These are phyloP conservation scores for Cladophialophora yegresii DNA, from an alignment of 2,329 filamentous ascomycete genomes.

Conservation along the genomic window DNA sequence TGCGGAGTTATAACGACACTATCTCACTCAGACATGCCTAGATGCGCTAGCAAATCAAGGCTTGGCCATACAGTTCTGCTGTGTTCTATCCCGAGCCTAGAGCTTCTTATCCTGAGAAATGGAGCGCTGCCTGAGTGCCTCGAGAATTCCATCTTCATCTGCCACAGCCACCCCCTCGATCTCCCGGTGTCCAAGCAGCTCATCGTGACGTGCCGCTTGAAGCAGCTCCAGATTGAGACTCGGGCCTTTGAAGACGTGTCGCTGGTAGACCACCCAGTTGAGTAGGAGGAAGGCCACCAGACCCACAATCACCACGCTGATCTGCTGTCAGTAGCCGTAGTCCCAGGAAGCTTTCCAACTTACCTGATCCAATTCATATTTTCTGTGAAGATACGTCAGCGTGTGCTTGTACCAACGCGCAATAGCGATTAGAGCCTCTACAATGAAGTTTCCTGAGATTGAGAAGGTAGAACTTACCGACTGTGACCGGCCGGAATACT, in stretches of 20 bases:
- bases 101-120: constrained; percentile 14
- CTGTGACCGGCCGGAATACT: constrained; percentile 30
- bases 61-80: not conserved
- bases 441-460: not conserved
- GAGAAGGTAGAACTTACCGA: not conserved
- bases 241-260: constrained; percentile 23
- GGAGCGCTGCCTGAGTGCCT: constrained; percentile 21
- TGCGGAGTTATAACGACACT: not conserved
- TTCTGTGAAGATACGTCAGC: not conserved
- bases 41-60: not conserved
- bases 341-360: not conserved
- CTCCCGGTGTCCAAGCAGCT: constrained; percentile 18
- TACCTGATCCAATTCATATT: constrained; percentile 30
- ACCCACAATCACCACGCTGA: constrained; percentile 19
- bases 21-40: not conserved
- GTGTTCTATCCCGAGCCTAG: not conserved
- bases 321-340: not conserved
- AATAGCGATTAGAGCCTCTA: not conserved
- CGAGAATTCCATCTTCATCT: constrained; percentile 17
- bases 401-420: not conserved
- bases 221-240: constrained; percentile 21
- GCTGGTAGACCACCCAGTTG: constrained; percentile 14
- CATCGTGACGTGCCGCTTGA: constrained; percentile 19
- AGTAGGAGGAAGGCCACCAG: constrained; percentile 18
- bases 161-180: constrained; percentile 16